A percentile compares a stretch with the other conserved stretches of the same genome.
These are phyloP conservation scores for Penicillium turbatum DNA, from an alignment of 495 filamentous ascomycete genomes.

Conservation along the genomic window DNA sequence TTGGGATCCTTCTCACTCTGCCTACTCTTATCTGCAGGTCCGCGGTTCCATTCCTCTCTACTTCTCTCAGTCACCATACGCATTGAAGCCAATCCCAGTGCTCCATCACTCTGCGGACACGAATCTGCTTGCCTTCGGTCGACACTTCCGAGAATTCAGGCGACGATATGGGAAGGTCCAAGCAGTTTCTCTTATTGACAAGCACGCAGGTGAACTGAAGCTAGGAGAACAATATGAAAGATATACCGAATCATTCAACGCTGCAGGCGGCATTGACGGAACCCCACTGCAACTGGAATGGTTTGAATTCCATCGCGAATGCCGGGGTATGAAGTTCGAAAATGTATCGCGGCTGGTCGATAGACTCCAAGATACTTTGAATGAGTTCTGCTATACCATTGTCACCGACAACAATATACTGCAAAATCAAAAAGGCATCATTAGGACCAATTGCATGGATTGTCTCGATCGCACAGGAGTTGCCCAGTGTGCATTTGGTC, in stretches of 20 bases:
- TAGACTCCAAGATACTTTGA: conserved; percentile 58
- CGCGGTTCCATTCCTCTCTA: conserved; percentile 87
- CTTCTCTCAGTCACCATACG: conserved; percentile 90
- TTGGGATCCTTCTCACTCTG: conserved; percentile 57
- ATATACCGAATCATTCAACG: conserved; percentile 57
- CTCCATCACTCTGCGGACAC: conserved; percentile 70
- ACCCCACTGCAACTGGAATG: conserved; percentile 70
- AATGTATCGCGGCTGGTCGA: conserved; percentile 78
- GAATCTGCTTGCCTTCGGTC: conserved; percentile 71
- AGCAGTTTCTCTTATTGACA: conserved; percentile 82
- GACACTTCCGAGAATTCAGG: conserved; percentile 67
- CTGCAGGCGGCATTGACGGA: conserved; percentile 51
- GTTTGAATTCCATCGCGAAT: conserved; percentile 92
- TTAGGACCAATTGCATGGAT: conserved; percentile 97
- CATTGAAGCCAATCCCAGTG: conserved; percentile 81
- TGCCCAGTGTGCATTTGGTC: conserved; percentile 80
- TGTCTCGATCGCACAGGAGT: conserved; percentile 93
- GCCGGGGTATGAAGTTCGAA: conserved; percentile 95
- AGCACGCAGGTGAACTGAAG: conserved; percentile 70
- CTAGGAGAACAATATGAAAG: conserved; percentile 74
- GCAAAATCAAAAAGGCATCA: conserved; percentile 62
- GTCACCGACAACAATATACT: conserved; percentile 47
- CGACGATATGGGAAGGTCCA: conserved; percentile 70
- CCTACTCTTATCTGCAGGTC: conserved; percentile 80
- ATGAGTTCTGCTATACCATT: conserved; percentile 60